These are phyloP conservation scores for Dioszegia hungarica DNA, from an alignment of 768 basidiomycete genomes.

Conservation along the genomic window DNA sequence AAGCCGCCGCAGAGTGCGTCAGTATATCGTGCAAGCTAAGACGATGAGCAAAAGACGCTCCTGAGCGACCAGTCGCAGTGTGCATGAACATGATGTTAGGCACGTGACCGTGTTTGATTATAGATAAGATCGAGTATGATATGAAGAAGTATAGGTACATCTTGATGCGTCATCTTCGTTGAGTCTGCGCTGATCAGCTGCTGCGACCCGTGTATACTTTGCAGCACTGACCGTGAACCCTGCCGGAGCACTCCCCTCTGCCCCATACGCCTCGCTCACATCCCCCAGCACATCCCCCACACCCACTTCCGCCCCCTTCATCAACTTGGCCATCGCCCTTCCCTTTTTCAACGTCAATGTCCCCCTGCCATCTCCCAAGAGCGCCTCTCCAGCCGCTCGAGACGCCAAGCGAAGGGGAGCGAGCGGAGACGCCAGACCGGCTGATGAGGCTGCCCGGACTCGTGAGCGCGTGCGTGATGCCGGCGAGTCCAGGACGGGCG, in stretches of 20 bases:
- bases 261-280: slow-evolving; percentile 46
- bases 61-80: no score
- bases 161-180: neutral
- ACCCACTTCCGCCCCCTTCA: neutral
- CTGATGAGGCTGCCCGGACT: neutral
- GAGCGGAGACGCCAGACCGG: neutral
- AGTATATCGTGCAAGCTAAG: no score
- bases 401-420: neutral
- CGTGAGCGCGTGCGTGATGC: slow-evolving; percentile 32
- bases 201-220: neutral
- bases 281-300: slow-evolving; percentile 35
- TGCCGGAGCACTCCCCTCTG: slow-evolving; percentile 29
- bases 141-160: no score
- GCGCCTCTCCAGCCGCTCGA: neutral
- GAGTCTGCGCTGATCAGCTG: neutral
- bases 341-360: slow-evolving; percentile 35
- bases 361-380: slow-evolving; percentile 27
- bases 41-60: no score
- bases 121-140: no score
- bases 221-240: slow-evolving; percentile 26
- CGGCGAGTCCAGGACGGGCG: slow-evolving; percentile 23
- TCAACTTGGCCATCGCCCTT: slow-evolving; percentile 13
- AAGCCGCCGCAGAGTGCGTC: no score
- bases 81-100: no score
- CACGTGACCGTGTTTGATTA: no score